Evolutionary conservation across 2,329 filamentous ascomycete genomes (phyloP).

Genomic region (Bipolaris victoriae): DNA sequence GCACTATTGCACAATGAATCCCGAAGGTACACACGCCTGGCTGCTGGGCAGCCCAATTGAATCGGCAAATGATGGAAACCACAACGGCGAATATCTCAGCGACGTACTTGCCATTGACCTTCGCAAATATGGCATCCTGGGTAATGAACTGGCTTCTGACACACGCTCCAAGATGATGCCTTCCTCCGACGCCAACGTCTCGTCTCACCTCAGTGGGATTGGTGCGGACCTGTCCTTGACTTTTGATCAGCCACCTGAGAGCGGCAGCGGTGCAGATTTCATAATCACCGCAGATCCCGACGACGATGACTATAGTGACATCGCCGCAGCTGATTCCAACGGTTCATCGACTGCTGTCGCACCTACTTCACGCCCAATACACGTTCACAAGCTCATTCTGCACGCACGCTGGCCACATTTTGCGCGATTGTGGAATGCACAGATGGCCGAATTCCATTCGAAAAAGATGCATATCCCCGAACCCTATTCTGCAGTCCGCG

Average conservation of each 20-base stretch:
- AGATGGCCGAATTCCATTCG: conserved; percentile 97
- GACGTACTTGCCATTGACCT: conserved; percentile 95
- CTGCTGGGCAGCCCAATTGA: conserved; percentile 90
- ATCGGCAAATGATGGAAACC: conserved; percentile 66
- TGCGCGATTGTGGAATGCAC: conserved; percentile 83
- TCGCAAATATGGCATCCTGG: conserved; percentile 86
- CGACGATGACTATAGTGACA: conserved; percentile 70
- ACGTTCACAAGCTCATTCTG: conserved; percentile 93
- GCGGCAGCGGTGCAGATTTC: conserved; percentile 88
- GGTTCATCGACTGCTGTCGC: conserved; percentile 41
- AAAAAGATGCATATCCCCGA: conserved; percentile 98
- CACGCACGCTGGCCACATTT: conserved; percentile 98
- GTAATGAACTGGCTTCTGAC: conserved; percentile 67
- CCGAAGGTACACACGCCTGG: conserved; percentile 96
- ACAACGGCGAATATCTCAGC: conserved; percentile 88
- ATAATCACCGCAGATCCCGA: conserved; percentile 86
- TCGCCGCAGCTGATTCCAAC: conserved; percentile 49
- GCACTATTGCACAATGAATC: conserved; percentile 97
- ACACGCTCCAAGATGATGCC: conserved; percentile 52
- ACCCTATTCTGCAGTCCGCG: conserved; percentile 89
- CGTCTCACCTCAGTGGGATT: conserved; percentile 65
- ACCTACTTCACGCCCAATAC: conserved; percentile 75
- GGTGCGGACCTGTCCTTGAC: conserved; percentile 84
- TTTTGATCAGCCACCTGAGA: conserved; percentile 85
- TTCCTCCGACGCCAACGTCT: conserved; percentile 61